Evolutionary conservation across 1,284 basidiomycete species (phyloP), one percentile per base, ranked within the genome.

Genomic region (Pseudozyma pruni): DNA sequence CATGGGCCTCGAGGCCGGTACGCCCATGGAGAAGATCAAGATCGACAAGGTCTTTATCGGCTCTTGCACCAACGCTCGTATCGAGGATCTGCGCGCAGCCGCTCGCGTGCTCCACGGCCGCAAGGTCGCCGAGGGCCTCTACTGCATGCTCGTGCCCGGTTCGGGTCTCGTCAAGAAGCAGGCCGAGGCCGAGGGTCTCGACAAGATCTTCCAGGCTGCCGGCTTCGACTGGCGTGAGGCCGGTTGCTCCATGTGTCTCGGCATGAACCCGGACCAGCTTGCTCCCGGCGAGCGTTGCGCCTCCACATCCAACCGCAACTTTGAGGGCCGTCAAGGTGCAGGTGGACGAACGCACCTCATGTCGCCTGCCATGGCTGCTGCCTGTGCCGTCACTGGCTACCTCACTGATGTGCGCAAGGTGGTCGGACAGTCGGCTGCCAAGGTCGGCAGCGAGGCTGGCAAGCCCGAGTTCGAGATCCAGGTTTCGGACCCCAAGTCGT

Each of bases 271-370:
- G 8, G 80, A 81, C 55, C 79, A 80, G 69, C 75, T 81, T 4
- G 55, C 72, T 34, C 80, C 80, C 8, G 79, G 79, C 32, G 79
- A 81, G 58, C 61, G 80, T n/a, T 81, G 80, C 47, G 80, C 80
- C 22, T 81, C 80, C 23, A 81, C 80, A n/a, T 79, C 77, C 48
- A 81, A 81, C 75, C 74, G 80, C 31, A 81, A 81, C 78, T 81
- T 81, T 58, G 80, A 81, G 50, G 80, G 80, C 29, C 54, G 80
- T 14, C 80, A 81, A 54, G 80, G 80, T 27, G 72, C 77, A 8
- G 79, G 79, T 50, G 80, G 80, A 27, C 71, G 80, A 25, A 81
- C 80, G 13, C 80, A 81, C 53, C 57, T 81, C 17, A 78, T 81
- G 77, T 72, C 69, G 32, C 80, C 80, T 4, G 80, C 80, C 40